These are phyloP conservation scores for Podaxis rugospora DNA, from an alignment of 768 basidiomycete genomes.

Conservation along the genomic window DNA sequence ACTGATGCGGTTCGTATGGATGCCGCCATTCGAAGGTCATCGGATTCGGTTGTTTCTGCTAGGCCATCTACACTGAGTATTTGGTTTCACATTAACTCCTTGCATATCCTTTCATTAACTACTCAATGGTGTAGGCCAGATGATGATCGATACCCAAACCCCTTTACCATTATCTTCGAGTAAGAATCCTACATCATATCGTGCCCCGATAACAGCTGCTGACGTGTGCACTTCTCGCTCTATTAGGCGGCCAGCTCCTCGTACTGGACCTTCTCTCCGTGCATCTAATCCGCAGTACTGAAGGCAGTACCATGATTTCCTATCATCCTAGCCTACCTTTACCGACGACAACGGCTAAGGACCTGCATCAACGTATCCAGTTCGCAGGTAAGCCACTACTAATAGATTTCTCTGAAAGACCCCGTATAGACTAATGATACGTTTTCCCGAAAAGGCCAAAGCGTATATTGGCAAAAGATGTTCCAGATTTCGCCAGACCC, in stretches of 20 bases:
- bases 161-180: slow-evolving; percentile 22
- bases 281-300: slow-evolving; percentile 37
- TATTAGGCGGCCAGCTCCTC: slow-evolving; percentile 27
- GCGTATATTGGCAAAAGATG: slow-evolving; percentile 44
- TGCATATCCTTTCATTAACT: neutral
- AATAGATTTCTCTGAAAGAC: neutral
- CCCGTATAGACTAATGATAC: too few species aligned
- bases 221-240: neutral
- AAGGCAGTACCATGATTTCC: slow-evolving; percentile 43
- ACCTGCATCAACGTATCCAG: slow-evolving; percentile 40
- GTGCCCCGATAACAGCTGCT: neutral
- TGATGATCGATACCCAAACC: slow-evolving; percentile 27
- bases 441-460: slow-evolving; percentile 25
- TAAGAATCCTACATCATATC: slow-evolving; percentile 6
- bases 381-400: slow-evolving; percentile 31
- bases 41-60: slow-evolving; percentile 14
- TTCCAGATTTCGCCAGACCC: slow-evolving; percentile 41
- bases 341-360: slow-evolving; percentile 34
- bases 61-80: slow-evolving; percentile 12
- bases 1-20: slow-evolving; percentile 16
- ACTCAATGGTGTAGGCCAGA: slow-evolving; percentile 16
- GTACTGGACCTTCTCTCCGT: slow-evolving; percentile 44
- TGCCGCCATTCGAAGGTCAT: slow-evolving; percentile 8
- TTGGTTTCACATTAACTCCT: neutral
- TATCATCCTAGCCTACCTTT: slow-evolving; percentile 34